phyloP scores from a whole-genome alignment of 2,329 filamentous ascomycete genomes.

The Amylocarpus encephaloides region DNA sequence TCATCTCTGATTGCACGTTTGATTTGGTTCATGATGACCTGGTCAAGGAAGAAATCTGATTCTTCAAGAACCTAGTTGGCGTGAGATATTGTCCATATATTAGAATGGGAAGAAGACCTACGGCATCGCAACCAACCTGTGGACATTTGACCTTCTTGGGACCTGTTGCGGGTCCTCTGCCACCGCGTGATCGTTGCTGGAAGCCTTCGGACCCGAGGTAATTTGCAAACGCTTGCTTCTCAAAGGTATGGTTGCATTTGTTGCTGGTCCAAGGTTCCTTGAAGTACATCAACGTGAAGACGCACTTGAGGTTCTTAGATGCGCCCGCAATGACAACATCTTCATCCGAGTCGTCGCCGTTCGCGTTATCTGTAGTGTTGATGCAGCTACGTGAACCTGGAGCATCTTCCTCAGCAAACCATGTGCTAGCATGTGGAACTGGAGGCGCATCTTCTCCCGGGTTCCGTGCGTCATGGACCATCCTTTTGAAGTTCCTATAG shows the following conservation, averaged over 20 bases:
- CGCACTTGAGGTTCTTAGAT: constrained; percentile 61
- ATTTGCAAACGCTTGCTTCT: constrained; percentile 56
- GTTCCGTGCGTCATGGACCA: constrained; percentile 55
- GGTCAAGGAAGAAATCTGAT: constrained; percentile 50
- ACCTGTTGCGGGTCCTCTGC: not conserved
- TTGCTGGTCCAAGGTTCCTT: constrained; percentile 59
- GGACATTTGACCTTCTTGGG: constrained; percentile 49
- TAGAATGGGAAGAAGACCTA: constrained; percentile 30
- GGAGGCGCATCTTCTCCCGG: constrained; percentile 45
- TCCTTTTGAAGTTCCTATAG: constrained; percentile 54
- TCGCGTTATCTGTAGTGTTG: constrained; percentile 10
- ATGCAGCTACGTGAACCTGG: constrained; percentile 13
- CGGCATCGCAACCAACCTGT: constrained; percentile 56
- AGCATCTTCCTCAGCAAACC: constrained; percentile 43
- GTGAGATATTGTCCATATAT: not conserved
- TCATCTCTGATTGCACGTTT: constrained; percentile 45
- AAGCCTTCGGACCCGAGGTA: constrained; percentile 28
- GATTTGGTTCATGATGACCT: constrained; percentile 51
- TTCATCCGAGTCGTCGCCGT: constrained; percentile 38
- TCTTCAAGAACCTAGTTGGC: constrained; percentile 40
- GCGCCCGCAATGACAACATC: constrained; percentile 60
- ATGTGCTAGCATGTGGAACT: constrained; percentile 50
- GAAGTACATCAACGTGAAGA: constrained; percentile 59
- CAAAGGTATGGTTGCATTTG: constrained; percentile 67
- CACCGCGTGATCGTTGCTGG: constrained; percentile 5